These are phyloP conservation scores for Rhododendron ferrugineum DNA, from an alignment of 148 eudicot species.

Conservation along the genomic window DNA sequence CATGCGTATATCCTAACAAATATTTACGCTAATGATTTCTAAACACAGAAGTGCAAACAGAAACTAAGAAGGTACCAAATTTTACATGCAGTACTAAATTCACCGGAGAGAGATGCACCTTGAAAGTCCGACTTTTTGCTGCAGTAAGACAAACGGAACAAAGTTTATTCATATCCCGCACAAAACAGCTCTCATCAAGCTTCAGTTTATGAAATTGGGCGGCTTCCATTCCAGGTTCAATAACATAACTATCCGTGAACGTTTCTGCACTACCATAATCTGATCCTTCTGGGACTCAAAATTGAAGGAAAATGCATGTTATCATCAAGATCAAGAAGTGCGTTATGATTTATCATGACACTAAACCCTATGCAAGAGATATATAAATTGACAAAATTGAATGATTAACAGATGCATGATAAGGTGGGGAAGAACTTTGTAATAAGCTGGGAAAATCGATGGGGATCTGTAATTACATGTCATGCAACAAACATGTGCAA, in stretches of 20 bases:
- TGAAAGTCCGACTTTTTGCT: not conserved
- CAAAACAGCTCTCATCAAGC: not conserved
- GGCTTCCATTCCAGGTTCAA: not conserved
- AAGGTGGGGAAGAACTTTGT: not conserved
- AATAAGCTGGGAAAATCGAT: not conserved
- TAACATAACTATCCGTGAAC: not conserved
- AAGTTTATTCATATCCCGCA: not conserved
- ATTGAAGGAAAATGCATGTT: not conserved
- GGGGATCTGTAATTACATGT: not conserved
- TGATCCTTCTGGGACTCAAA: not conserved
- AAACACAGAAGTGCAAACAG: not conserved
- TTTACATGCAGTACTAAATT: not conserved
- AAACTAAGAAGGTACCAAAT: not conserved
- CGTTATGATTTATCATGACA: not conserved
- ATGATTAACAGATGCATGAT: not conserved
- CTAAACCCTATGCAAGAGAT: not conserved
- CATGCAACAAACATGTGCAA: not conserved
- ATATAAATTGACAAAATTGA: not conserved
- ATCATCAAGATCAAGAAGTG: not conserved
- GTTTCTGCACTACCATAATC: not conserved
- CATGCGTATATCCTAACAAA: not conserved
- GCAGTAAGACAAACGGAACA: not conserved
- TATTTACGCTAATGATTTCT: not conserved
- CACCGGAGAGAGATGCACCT: slow-evolving; percentile 6
- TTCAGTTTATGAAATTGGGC: not conserved